Evolutionary conservation across 2,329 filamentous ascomycete genomes (phyloP), one percentile per base, ranked within the genome.

Genomic region (Cordyceps farinosa): DNA sequence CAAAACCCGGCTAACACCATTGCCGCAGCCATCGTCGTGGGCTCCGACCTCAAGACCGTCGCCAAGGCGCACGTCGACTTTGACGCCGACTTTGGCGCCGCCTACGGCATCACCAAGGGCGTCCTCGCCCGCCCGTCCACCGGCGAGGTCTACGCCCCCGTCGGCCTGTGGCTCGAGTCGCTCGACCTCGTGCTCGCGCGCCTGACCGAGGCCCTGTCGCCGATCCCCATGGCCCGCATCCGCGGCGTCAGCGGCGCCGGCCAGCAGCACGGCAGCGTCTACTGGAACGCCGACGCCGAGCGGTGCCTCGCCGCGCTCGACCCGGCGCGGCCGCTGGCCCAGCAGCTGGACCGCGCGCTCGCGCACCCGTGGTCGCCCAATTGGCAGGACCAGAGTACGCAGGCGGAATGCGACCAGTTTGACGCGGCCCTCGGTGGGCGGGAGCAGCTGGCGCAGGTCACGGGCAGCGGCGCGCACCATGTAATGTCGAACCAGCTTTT

Each of bases 231-330:
- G 70, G 77, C 82, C 59, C 85, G 85, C 58, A 87, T 99, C 67
- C 87, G 85, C 71, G 94, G 91, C 36, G 84, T 99, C 69, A 94
- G 91, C 71, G 95, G 92, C 66, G 93, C 94, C 17, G 93, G 95
- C 61, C 96, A 98, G 84, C 95, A 99, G 81, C 95, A 98, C 76
- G 95, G 95, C 40, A 98, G 94, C 74, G 92, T 98, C 34, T 98
- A 95, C 79, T 98, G 94, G 94, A 90, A 85, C 64, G 75, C 79
- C 51, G 78, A 87, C 63, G 93, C 91, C 6, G 89, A 90, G 72
- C 71, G 76, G 8, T 71, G 89, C 50, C 82, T 98, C 50, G 77
- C 74, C 4, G 78, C 71, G 13, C 78, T 98, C 50, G 82, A 91
- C 67, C 73, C 82, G 3, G 77, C 77, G 27, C 84, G 84, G 72